Evolutionary conservation across 208 protist genomes (phyloP).

Genomic region (Porcisia deanei): DNA sequence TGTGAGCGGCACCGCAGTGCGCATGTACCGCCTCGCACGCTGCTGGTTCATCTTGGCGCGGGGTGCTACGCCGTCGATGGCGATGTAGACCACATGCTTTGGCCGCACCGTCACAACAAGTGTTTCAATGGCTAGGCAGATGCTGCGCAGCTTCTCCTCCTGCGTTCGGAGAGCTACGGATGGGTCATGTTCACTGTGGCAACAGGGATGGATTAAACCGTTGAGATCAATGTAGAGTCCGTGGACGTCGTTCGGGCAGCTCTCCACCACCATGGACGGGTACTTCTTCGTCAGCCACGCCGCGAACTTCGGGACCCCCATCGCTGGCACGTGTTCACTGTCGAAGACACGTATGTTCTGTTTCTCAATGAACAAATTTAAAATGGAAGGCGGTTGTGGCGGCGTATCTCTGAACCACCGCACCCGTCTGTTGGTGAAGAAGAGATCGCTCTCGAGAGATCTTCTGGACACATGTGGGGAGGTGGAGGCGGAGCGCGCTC

Average conservation of each 20-base stretch:
- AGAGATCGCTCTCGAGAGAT: too few relatives aligned
- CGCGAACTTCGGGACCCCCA: conserved; percentile 87
- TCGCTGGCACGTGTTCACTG: conserved; percentile 4
- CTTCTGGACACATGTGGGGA: too few relatives aligned
- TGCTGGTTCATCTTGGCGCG: conserved; percentile 99
- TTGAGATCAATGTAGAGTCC: conserved; percentile 95
- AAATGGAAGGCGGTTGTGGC: too few relatives aligned
- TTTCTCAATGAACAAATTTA: too few relatives aligned
- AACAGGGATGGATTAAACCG: conserved; percentile 98
- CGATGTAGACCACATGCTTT: conserved; percentile 96
- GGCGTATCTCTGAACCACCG: too few relatives aligned
- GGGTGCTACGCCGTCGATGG: conserved; percentile 98
- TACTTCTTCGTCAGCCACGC: conserved; percentile 85
- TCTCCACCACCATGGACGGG: conserved; percentile 53
- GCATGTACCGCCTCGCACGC: conserved; percentile 92
- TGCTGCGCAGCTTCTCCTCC: conserved; percentile 69
- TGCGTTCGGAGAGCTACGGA: conserved; percentile 64
- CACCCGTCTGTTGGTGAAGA: too few relatives aligned
- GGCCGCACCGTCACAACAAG: conserved; percentile 96
- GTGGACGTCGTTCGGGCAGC: conserved; percentile 49
- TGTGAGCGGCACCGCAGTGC: conserved; percentile 32
- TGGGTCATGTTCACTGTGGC: conserved; percentile 93
- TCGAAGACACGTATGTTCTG: not conserved
- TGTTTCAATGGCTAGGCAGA: conserved; percentile 96
- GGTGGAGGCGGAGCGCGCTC: too few relatives aligned